A percentile compares a stretch with the other conserved stretches of the same genome.
phyloP scores from a whole-genome alignment of 768 basidiomycete genomes.

The Rhodotorula graminis region DNA sequence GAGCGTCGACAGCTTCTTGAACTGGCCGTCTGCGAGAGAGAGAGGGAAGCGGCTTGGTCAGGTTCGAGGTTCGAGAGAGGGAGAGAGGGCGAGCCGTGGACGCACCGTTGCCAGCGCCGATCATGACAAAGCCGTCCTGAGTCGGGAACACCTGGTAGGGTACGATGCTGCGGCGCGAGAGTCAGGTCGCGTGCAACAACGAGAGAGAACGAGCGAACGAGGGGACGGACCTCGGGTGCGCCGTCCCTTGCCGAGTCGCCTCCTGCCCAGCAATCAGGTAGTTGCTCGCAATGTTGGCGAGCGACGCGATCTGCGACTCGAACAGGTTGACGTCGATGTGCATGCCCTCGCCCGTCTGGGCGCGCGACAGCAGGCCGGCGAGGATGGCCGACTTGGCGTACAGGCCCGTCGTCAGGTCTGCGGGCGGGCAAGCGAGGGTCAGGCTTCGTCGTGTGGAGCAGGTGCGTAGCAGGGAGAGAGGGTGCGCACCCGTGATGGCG shows the following conservation, averaged over 20 bases:
- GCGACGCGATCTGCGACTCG: conserved; percentile 81
- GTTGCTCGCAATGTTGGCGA: conserved; percentile 88
- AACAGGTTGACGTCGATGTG: conserved; percentile 92
- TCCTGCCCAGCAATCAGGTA: conserved; percentile 81
- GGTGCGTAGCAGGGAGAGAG: no score
- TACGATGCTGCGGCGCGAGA: conserved; percentile 55
- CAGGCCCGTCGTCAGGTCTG: conserved; percentile 50
- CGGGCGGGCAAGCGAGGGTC: conserved; percentile 50
- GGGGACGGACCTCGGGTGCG: conserved; percentile 64
- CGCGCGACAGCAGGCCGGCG: conserved; percentile 76
- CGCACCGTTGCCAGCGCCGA: conserved; percentile 71
- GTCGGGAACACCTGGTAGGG: conserved; percentile 59
- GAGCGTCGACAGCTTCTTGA: conserved; percentile 63
- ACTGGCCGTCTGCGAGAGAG: conserved; percentile 54
- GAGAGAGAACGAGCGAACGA: not conserved
- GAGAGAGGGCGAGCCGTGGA: not conserved
- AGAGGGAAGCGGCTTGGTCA: not conserved
- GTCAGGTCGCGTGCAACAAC: not conserved
- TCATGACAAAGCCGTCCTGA: conserved; percentile 82
- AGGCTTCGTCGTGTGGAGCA: conserved; percentile 47
- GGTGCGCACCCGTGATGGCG: conserved; percentile 76
- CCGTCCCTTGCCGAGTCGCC: conserved; percentile 80
- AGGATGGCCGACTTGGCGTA: conserved; percentile 90
- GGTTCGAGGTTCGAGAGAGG: no score
- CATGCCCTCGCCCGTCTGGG: conserved; percentile 76